A percentile compares a stretch with the other conserved stretches of the same genome.
These are phyloP conservation scores for Phalaenopsis aphrodite DNA, from an alignment of 106 monocot genomes.

Conservation along the genomic window DNA sequence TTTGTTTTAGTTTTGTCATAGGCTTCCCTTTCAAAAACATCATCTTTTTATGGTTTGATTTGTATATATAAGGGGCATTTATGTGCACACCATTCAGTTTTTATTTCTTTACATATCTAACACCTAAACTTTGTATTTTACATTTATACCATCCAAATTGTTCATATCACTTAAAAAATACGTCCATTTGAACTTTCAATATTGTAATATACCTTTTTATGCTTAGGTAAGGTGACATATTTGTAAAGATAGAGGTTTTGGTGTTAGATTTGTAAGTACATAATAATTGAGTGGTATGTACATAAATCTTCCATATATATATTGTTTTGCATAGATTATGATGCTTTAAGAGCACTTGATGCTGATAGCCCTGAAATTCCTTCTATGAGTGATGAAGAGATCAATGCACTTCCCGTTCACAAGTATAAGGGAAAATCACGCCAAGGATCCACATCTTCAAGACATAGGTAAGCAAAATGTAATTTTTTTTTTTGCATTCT, in stretches of 20 bases:
- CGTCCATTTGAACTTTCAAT: too few relatives aligned
- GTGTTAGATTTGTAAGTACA: too few relatives aligned
- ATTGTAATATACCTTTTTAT: too few relatives aligned
- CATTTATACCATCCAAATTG: too few relatives aligned
- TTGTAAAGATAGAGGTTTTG: too few relatives aligned
- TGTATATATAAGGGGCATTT: neutral
- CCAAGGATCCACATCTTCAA: slow-evolving; percentile 16
- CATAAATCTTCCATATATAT: too few relatives aligned
- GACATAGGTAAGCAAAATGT: slow-evolving; percentile 38
- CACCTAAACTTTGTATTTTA: too few relatives aligned
- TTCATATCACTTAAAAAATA: too few relatives aligned
- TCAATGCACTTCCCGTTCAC: slow-evolving; percentile 92
- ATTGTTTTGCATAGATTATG: slow-evolving; percentile 58
- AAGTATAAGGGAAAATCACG: slow-evolving; percentile 58
- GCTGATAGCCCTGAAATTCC: slow-evolving; percentile 50
- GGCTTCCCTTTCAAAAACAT: neutral
- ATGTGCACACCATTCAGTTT: too few relatives aligned
- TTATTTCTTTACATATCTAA: too few relatives aligned
- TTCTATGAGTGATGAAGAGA: slow-evolving; percentile 96
- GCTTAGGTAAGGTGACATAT: too few relatives aligned
- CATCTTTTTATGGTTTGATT: neutral
- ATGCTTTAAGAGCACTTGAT: slow-evolving; percentile 85
- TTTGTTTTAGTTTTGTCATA: neutral
- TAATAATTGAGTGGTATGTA: too few relatives aligned
- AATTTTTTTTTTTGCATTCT: slow-evolving; percentile 3